phyloP scores from a whole-genome alignment of 441 rosid genomes.

The Gossypium laxum region DNA sequence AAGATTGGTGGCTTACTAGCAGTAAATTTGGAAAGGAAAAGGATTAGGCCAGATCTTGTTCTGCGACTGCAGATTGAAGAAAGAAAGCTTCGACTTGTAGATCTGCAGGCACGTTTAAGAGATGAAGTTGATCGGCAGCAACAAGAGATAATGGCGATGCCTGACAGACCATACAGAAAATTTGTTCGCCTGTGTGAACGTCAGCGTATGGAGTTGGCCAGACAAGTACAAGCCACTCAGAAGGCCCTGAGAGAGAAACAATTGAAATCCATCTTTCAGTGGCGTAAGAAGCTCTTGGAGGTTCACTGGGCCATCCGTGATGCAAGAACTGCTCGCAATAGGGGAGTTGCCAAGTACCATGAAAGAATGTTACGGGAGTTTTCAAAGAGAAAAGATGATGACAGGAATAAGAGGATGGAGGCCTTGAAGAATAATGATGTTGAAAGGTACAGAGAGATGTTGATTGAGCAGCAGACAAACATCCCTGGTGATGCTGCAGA shows the following conservation, averaged over 20 bases:
- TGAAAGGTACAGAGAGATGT: conserved; percentile 96
- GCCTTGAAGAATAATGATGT: conserved; percentile 99
- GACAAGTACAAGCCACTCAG: conserved; percentile 83
- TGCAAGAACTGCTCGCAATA: conserved; percentile 94
- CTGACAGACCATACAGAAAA: conserved; percentile 95
- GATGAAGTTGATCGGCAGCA: conserved; percentile 94
- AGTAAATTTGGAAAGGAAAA: conserved; percentile 87
- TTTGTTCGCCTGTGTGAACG: conserved; percentile 97
- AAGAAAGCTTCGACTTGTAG: conserved; percentile 74
- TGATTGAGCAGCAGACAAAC: conserved; percentile 93
- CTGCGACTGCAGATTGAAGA: conserved; percentile 95
- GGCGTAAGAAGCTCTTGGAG: conserved; percentile 99
- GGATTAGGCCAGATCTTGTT: conserved; percentile 98
- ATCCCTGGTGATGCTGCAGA: conserved; percentile 88
- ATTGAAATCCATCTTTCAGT: conserved; percentile 85
- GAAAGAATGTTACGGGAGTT: conserved; percentile 92
- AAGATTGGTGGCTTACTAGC: conserved; percentile 76
- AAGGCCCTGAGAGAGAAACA: conserved; percentile 89
- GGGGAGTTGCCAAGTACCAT: conserved; percentile 99
- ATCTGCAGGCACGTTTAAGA: conserved; percentile 77
- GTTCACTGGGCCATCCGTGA: conserved; percentile 98
- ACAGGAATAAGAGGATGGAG: conserved; percentile 93
- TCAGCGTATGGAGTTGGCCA: conserved; percentile 79
- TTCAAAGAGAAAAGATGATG: conserved; percentile 95
- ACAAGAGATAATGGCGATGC: conserved; percentile 99